Evolutionary conservation across 805 yeast species (phyloP).

Genomic region (Yarrowia porcina): DNA sequence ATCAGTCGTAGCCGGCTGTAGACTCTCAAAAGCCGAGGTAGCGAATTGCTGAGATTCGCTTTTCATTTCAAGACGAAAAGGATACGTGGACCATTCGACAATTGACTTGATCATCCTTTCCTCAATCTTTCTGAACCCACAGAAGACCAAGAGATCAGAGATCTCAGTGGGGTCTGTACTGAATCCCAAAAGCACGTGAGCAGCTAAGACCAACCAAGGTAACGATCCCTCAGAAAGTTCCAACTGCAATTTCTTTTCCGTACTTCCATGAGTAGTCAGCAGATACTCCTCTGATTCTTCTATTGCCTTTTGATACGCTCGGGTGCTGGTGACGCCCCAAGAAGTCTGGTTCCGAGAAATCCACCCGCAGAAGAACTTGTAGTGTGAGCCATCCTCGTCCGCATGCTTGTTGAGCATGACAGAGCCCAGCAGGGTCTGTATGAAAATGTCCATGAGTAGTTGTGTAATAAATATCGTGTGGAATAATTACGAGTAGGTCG

Average conservation of each 20-base stretch:
- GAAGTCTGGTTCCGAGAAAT: background rate
- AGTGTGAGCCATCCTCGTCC: background rate
- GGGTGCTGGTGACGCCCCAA: background rate
- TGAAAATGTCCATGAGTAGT: slow-evolving; percentile 2
- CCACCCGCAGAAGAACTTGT: background rate
- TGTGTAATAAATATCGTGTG: no score
- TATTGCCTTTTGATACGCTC: background rate
- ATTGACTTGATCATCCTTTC: background rate
- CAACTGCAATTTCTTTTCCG: background rate
- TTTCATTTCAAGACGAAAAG: background rate
- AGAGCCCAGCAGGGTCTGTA: background rate
- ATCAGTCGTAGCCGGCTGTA: background rate
- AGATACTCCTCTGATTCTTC: background rate
- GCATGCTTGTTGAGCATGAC: background rate
- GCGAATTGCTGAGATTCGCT: background rate
- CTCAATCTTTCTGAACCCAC: background rate
- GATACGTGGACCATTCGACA: slow-evolving; percentile 15
- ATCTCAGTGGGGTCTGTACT: background rate
- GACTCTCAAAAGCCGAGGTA: background rate
- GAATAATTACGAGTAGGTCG: no score
- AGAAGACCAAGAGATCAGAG: background rate
- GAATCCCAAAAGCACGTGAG: background rate
- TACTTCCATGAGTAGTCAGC: background rate
- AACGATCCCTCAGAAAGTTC: background rate
- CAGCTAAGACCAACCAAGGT: background rate